Percentiles rank a stretch among this genome's conserved stretches.
Evolutionary conservation across 306 rosid genomes (phyloP).

Genomic region (Citrullus colocynthis): DNA sequence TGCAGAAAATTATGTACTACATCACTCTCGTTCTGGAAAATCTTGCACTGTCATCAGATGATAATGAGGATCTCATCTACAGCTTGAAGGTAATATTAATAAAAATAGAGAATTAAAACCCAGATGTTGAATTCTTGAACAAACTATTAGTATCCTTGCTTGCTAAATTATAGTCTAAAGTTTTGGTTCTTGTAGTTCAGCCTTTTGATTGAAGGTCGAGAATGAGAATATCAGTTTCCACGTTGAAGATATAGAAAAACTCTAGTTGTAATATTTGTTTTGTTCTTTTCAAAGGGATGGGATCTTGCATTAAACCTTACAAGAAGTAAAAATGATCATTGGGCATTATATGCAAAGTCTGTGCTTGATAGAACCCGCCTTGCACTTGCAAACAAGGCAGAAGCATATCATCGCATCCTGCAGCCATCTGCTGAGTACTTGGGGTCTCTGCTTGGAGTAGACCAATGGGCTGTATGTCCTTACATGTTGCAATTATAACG

Average conservation of each 20-base stretch:
- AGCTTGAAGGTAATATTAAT: constrained; percentile 60
- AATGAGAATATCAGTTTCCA: neutral
- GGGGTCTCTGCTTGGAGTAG: constrained; percentile 86
- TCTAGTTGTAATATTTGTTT: constrained; percentile 9
- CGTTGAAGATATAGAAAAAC: neutral
- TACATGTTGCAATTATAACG: neutral
- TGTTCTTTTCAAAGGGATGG: constrained; percentile 72
- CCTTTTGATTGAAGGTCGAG: neutral
- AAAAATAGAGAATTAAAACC: neutral
- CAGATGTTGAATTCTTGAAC: neutral
- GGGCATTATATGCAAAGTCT: constrained; percentile 92
- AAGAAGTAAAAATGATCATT: constrained; percentile 40
- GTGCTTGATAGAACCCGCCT: constrained; percentile 96
- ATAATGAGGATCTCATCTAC: constrained; percentile 77
- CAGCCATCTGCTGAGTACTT: constrained; percentile 97
- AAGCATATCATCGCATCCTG: constrained; percentile 57
- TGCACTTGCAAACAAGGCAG: constrained; percentile 82
- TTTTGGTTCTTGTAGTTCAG: neutral
- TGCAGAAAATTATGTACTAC: constrained; percentile 87
- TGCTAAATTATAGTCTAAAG: neutral
- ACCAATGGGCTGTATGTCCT: constrained; percentile 73
- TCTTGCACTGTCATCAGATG: constrained; percentile 75
- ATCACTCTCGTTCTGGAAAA: constrained; percentile 70
- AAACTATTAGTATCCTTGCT: neutral
- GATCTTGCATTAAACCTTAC: constrained; percentile 52